Conservation (phyloP, 2,329 filamentous ascomycete species). For the Calonectria hawksworthii region DNA sequence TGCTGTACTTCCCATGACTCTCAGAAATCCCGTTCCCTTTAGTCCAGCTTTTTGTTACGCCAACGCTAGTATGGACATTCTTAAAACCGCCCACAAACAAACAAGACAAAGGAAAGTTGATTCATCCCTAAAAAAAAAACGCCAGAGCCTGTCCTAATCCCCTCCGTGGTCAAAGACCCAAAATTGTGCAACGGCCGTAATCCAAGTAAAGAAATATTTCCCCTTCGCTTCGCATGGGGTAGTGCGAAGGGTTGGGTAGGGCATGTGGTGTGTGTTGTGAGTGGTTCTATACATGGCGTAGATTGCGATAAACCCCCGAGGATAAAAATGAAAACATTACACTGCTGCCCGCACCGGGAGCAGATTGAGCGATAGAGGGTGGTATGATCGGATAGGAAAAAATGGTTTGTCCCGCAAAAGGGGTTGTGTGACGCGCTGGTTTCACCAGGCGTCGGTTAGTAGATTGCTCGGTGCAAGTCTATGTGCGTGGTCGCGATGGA, state of each 20-base stretch:
- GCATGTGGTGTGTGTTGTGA: constrained; percentile 22
- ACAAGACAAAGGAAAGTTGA: constrained; percentile 31
- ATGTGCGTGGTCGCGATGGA: constrained; percentile 41
- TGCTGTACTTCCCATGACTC: constrained; percentile 30
- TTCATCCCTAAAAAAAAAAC: constrained; percentile 27
- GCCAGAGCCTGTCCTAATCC: constrained; percentile 34
- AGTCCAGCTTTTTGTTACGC: constrained; percentile 47
- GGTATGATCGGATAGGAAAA: constrained; percentile 12
- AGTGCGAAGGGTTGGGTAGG: constrained; percentile 22
- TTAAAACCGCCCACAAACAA: constrained; percentile 32
- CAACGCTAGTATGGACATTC: constrained; percentile 49
- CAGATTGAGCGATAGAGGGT: constrained; percentile 10
- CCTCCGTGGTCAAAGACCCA: constrained; percentile 31
- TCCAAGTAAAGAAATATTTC: constrained; percentile 26
- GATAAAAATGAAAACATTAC: constrained; percentile 36
- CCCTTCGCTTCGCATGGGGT: constrained; percentile 20
- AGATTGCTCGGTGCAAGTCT: constrained; percentile 6
- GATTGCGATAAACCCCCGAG: constrained; percentile 31
- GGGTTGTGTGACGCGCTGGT: constrained; percentile 6
- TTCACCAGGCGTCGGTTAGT: background rate
- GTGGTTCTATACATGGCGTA: constrained; percentile 45
- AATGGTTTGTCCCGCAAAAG: background rate
- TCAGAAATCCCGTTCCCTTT: constrained; percentile 22
- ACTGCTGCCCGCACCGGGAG: constrained; percentile 18
- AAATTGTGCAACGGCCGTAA: constrained; percentile 26